Evolutionary conservation across 2,329 filamentous ascomycete genomes (phyloP), one percentile per base, ranked within the genome.

Genomic region (Ophiostoma angusticollis): DNA sequence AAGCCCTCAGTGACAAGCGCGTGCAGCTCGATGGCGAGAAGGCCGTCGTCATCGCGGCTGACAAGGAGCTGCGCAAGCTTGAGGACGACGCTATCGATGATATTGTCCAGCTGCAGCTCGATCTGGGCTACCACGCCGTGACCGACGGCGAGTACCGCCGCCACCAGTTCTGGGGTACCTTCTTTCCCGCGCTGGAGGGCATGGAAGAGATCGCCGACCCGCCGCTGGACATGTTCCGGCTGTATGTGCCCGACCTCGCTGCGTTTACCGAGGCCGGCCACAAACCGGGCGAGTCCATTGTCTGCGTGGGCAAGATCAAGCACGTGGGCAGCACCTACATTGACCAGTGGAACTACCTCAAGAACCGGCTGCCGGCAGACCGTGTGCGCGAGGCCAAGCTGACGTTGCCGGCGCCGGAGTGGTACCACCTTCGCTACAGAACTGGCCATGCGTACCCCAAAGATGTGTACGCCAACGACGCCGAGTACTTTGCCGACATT

Each of bases 321-420:
- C 63, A 67, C 42, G 56, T 53, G 16, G 63, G 63, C 25, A 63
- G 60, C 45, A 62, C 61, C 1, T 60, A 65, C 41, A 43, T 64
- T 11, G 52, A 52, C 22, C 59, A 66, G 45, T 67, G 59, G 56
- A 58, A 58, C 33, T 63, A 59, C 31, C 50, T 63, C 17, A 61
- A 61, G 50, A 54, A 42, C n/a, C 48, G 52, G 16, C 65, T 82
- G 0, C 69, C 77, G 0, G 62, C 72, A 18, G 70, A 76, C 22
- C 62, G 72, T 39, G 72, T 77, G 51, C 72, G 72, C 46, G 72
- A 79, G 46, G 68, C 78, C 49, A 78, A 80, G 59, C 62, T 79
- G 40, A 79, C 75, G 8, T 54, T 80, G 35, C 68, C 73, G 13
- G 70, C 73, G 2, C 74, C 74, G 2, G 68, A 71, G 49, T 79